Evolutionary conservation across 148 eudicot genomes (phyloP).

Genomic region (Dianthus caryophyllus): DNA sequence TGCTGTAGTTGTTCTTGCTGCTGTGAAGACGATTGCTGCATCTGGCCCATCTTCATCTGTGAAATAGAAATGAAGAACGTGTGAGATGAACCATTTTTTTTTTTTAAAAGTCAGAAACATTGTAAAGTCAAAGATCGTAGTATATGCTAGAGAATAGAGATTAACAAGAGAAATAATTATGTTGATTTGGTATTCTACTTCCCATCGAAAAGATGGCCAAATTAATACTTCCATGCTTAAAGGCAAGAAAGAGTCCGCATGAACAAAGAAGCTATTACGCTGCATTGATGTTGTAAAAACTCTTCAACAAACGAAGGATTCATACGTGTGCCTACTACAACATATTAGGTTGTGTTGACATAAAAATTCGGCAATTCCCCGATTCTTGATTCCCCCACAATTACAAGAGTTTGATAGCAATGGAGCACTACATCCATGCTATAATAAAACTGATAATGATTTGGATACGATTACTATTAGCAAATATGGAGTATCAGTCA

Average conservation of each 20-base stretch:
- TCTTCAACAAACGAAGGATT: too few relatives aligned
- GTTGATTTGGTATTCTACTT: not conserved
- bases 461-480: not conserved
- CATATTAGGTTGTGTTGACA: not conserved
- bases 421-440: not conserved
- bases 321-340: not conserved
- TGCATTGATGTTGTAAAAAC: not conserved
- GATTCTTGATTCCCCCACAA: not conserved
- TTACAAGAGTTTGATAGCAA: not conserved
- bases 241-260: not conserved
- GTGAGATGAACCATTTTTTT: constrained; percentile 4
- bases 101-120: constrained; percentile 2
- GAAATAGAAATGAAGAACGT: constrained; percentile 15
- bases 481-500: not conserved
- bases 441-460: not conserved
- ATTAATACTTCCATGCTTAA: constrained; percentile 3
- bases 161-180: not conserved
- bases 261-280: not conserved
- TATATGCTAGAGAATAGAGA: not conserved
- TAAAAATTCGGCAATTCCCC: not conserved
- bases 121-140: not conserved
- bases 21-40: constrained; percentile 85
- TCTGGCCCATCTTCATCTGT: constrained; percentile 89
- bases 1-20: constrained; percentile 95
- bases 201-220: not conserved